These are phyloP conservation scores for Orbilia quercus DNA, from an alignment of 2,329 filamentous ascomycete genomes.

Conservation along the genomic window DNA sequence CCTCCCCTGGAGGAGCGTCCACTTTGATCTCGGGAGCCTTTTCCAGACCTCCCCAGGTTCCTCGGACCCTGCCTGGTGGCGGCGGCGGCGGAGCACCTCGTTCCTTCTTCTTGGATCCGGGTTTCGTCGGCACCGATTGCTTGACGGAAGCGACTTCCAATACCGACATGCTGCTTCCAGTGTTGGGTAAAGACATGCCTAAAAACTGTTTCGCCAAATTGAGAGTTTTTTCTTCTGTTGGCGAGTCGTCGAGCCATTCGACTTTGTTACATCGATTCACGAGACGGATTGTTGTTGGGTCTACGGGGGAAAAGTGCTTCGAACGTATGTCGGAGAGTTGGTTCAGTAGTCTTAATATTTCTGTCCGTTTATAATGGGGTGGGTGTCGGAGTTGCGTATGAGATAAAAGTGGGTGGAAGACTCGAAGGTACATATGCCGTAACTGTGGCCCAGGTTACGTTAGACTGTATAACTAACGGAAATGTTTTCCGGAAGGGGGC, in stretches of 20 bases:
- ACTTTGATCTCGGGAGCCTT: constrained; percentile 27
- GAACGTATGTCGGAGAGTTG: constrained; percentile 76
- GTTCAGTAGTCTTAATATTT: constrained; percentile 79
- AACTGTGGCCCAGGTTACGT: constrained; percentile 68
- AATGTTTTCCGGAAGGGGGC: constrained; percentile 50
- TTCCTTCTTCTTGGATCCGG: constrained; percentile 72
- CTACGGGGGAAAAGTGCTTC: constrained; percentile 80
- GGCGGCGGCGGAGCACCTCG: constrained; percentile 47
- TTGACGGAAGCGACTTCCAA: constrained; percentile 80
- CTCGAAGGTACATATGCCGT: constrained; percentile 92
- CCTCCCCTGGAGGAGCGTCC: constrained; percentile 6
- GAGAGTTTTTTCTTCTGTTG: constrained; percentile 59
- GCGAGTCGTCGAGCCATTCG: constrained; percentile 71
- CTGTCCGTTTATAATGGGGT: constrained; percentile 90
- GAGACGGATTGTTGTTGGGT: constrained; percentile 81
- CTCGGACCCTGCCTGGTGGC: constrained; percentile 37
- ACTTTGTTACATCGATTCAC: constrained; percentile 80
- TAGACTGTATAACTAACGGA: constrained; percentile 61
- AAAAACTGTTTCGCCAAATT: constrained; percentile 69
- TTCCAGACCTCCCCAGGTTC: constrained; percentile 44
- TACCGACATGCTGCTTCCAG: constrained; percentile 80
- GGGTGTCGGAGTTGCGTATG: constrained; percentile 89
- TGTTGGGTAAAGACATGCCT: constrained; percentile 76
- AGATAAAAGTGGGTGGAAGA: constrained; percentile 87
- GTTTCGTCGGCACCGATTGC: constrained; percentile 84